These are phyloP conservation scores for Withania somnifera DNA, from an alignment of 305 asterid genomes.

Conservation along the genomic window DNA sequence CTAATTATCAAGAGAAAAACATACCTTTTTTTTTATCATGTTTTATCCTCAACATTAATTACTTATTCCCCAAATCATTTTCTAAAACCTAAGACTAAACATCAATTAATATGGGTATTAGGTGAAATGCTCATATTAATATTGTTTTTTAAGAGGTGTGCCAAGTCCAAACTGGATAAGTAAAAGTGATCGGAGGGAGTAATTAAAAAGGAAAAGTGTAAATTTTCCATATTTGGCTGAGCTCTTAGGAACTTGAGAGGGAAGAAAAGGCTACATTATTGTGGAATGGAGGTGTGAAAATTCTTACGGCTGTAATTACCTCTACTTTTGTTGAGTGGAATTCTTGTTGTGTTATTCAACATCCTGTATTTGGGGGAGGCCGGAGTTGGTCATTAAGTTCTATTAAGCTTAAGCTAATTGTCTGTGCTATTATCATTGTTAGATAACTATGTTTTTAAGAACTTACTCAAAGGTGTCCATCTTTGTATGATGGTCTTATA, in stretches of 20 bases:
- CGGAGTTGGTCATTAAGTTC: neutral
- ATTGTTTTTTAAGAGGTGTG: neutral
- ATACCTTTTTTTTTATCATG: neutral
- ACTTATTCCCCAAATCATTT: neutral
- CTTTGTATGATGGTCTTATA: neutral
- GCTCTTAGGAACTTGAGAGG: neutral
- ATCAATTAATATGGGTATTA: neutral
- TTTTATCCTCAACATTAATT: neutral
- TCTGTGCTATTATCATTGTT: neutral
- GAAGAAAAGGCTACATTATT: neutral
- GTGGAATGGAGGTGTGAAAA: neutral
- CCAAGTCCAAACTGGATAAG: neutral
- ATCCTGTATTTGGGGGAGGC: neutral
- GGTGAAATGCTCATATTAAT: neutral
- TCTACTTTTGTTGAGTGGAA: neutral
- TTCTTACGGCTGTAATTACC: neutral
- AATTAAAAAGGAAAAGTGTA: neutral
- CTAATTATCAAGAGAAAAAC: neutral
- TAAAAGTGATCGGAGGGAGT: neutral
- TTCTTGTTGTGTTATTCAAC: neutral
- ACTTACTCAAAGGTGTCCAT: neutral
- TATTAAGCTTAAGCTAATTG: neutral
- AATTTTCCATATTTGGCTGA: neutral
- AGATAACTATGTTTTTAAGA: constrained; percentile 2
- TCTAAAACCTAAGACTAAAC: neutral